These are phyloP conservation scores for Rosa hybrid DNA, from an alignment of 331 rosid genomes.

Conservation along the genomic window DNA sequence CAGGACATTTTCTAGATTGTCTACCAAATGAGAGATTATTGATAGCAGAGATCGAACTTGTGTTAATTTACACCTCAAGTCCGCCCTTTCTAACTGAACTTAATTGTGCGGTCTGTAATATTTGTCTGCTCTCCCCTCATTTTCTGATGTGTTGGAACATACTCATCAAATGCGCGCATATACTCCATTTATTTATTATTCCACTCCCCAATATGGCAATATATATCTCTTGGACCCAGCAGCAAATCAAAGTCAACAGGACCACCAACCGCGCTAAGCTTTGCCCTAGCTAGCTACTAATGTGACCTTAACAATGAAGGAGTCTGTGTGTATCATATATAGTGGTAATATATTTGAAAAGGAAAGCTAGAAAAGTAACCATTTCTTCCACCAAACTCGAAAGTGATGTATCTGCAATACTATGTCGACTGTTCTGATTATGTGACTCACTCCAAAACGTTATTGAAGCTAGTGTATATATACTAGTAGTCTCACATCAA, in stretches of 20 bases:
- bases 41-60: too few relatives aligned
- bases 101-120: background rate
- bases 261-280: background rate
- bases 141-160: constrained; percentile 10
- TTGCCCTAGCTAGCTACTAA: too few relatives aligned
- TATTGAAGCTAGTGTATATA: too few relatives aligned
- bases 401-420: background rate
- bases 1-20: too few relatives aligned
- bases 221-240: background rate
- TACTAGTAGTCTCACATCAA: too few relatives aligned
- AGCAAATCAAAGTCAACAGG: background rate
- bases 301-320: too few relatives aligned
- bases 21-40: too few relatives aligned
- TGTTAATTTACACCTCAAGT: too few relatives aligned
- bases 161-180: background rate
- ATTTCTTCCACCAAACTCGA: background rate
- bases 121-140: background rate
- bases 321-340: too few relatives aligned
- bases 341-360: background rate
- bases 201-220: background rate
- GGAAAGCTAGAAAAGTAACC: background rate
- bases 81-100: too few relatives aligned
- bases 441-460: too few relatives aligned
- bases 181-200: background rate
- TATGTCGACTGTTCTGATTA: too few relatives aligned